A percentile compares a stretch with the other conserved stretches of the same genome.
Evolutionary conservation across 2,329 filamentous ascomycete species (phyloP).

Genomic region (Alternaria ventricosa): DNA sequence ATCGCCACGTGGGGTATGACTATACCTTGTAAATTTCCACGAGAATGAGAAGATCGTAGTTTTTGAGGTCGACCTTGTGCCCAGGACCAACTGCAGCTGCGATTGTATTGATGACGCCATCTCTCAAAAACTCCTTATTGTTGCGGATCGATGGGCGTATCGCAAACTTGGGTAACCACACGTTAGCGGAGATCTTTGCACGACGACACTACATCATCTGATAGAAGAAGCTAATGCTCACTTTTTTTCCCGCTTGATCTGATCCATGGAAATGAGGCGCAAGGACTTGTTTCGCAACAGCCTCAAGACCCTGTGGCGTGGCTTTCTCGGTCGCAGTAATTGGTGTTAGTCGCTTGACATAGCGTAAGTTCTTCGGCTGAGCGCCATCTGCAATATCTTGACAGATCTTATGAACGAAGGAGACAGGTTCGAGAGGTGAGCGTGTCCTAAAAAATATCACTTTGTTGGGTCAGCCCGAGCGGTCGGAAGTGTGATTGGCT

Average conservation of each 20-base stretch:
- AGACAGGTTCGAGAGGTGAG: constrained; percentile 64
- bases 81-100: constrained; percentile 68
- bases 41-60: constrained; percentile 79
- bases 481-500: neutral
- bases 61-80: constrained; percentile 78
- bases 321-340: constrained; percentile 69
- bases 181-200: constrained; percentile 27
- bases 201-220: constrained; percentile 11
- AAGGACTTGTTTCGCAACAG: constrained; percentile 69
- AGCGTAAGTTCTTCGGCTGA: constrained; percentile 62
- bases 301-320: constrained; percentile 70
- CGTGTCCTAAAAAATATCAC: constrained; percentile 66
- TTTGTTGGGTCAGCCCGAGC: constrained; percentile 36
- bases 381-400: constrained; percentile 60
- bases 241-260: constrained; percentile 59
- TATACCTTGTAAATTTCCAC: constrained; percentile 81
- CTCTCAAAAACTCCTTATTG: constrained; percentile 71
- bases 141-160: constrained; percentile 80
- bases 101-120: constrained; percentile 73
- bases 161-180: constrained; percentile 67
- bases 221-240: constrained; percentile 39
- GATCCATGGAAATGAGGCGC: constrained; percentile 66
- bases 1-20: constrained; percentile 42
- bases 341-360: constrained; percentile 66
- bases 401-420: constrained; percentile 65